Evolutionary conservation across 73 alveolate species (phyloP).

Genomic region (Symbiodinium pilosum): DNA sequence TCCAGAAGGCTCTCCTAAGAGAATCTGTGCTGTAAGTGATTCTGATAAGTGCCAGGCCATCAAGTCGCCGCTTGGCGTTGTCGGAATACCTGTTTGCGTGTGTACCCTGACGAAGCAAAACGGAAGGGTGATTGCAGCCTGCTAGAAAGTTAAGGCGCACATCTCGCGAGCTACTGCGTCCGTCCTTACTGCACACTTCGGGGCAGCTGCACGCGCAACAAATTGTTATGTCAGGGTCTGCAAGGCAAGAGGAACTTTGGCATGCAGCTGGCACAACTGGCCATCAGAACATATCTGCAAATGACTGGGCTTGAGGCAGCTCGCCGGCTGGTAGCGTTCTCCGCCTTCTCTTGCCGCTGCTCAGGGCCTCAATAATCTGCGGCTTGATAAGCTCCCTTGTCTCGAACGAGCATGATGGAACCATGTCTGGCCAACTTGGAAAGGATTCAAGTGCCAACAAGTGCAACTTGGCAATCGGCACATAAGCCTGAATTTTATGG

Average conservation of each 20-base stretch:
- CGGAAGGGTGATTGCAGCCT: neutral
- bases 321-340: constrained; percentile 42
- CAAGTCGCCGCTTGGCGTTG: neutral
- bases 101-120: neutral
- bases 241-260: too few relatives aligned
- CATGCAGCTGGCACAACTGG: too few relatives aligned
- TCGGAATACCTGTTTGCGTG: neutral
- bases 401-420: too few relatives aligned
- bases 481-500: too few relatives aligned
- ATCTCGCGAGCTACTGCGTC: constrained; percentile 65
- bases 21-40: too few relatives aligned
- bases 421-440: too few relatives aligned
- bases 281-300: neutral
- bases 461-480: too few relatives aligned
- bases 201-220: too few relatives aligned
- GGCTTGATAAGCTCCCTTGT: too few relatives aligned
- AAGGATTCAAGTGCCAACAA: too few relatives aligned
- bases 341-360: constrained; percentile 34
- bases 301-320: neutral
- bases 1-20: too few relatives aligned
- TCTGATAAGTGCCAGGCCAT: neutral
- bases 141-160: neutral
- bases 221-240: too few relatives aligned
- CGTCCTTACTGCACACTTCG: constrained; percentile 7
- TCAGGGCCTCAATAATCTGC: constrained; percentile 46